Conservation (phyloP, 176 grass and related monocot species). For the bread wheat (Triticum aestivum) region DNA sequence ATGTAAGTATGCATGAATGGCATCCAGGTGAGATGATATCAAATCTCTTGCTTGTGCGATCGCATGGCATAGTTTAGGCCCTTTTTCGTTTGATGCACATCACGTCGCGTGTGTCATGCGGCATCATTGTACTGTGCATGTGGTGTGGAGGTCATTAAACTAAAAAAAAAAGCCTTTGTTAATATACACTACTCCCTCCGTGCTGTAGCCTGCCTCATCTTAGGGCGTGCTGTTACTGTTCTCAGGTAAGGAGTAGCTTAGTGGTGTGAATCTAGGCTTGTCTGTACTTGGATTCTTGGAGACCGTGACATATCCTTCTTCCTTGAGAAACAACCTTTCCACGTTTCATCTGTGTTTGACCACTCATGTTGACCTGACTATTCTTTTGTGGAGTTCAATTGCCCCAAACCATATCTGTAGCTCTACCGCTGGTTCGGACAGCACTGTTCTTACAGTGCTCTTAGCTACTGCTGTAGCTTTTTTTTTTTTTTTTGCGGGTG, state of each 20-base stretch:
- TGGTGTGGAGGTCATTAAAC: constrained; percentile 8
- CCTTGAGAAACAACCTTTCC: constrained; percentile 36
- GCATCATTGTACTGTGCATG: constrained; percentile 34
- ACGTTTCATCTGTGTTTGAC: constrained; percentile 40
- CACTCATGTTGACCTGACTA: constrained; percentile 42
- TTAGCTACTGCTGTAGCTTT: not conserved
- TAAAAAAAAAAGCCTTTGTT: not conserved
- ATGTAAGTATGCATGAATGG: not conserved
- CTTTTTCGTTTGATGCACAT: constrained; percentile 7
- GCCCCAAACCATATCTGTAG: constrained; percentile 28
- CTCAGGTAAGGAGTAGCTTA: constrained; percentile 28
- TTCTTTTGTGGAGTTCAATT: constrained; percentile 39
- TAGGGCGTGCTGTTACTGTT: constrained; percentile 31
- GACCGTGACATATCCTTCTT: constrained; percentile 30
- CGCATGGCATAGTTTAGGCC: not conserved
- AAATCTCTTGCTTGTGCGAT: constrained; percentile 26
- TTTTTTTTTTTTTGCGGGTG: no score
- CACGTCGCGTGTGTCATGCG: constrained; percentile 14
- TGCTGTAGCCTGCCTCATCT: not conserved
- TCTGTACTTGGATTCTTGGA: constrained; percentile 49
- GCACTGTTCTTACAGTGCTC: not conserved
- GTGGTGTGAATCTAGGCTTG: constrained; percentile 34
- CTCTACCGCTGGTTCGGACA: constrained; percentile 17
- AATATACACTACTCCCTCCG: not conserved
- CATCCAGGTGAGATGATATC: constrained; percentile 10